These are phyloP conservation scores for Coccomyxa sp. DNA, from an alignment of 139 green algal species.

Conservation along the genomic window DNA sequence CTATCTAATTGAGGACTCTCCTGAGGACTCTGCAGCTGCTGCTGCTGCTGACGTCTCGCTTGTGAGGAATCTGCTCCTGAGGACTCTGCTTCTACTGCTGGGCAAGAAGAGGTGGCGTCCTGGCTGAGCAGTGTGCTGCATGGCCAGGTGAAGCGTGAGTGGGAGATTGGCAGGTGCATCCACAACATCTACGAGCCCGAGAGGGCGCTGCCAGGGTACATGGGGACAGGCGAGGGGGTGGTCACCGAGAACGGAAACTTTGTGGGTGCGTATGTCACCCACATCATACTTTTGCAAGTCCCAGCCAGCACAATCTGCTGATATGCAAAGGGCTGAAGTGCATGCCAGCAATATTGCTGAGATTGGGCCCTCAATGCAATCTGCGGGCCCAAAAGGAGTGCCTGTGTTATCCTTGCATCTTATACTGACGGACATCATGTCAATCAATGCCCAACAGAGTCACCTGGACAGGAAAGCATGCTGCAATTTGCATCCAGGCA, in stretches of 20 bases:
- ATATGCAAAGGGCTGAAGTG: background rate
- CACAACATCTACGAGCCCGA: background rate
- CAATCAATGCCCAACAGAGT: background rate
- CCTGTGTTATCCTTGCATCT: no score
- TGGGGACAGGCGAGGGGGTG: conserved; percentile 17
- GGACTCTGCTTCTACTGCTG: no score
- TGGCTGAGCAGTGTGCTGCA: no score
- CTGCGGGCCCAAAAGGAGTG: no score
- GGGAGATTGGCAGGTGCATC: conserved; percentile 9
- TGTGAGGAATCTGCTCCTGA: no score
- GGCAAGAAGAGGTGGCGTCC: no score
- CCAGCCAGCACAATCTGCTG: background rate
- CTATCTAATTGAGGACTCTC: no score
- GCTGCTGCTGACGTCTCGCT: no score
- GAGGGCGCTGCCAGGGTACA: conserved; percentile 15
- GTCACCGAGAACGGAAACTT: conserved; percentile 16
- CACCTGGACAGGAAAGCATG: background rate
- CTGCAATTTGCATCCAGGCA: conserved; percentile 4
- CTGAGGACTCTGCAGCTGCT: no score
- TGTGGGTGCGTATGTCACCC: conserved; percentile 1
- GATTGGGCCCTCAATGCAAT: background rate
- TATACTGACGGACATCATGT: no score
- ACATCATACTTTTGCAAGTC: background rate
- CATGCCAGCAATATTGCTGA: background rate
- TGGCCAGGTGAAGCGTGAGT: no score